Base-by-base conservation (phyloP, 106 monocot genomes). In the Dendrobium catenatum region DNA sequence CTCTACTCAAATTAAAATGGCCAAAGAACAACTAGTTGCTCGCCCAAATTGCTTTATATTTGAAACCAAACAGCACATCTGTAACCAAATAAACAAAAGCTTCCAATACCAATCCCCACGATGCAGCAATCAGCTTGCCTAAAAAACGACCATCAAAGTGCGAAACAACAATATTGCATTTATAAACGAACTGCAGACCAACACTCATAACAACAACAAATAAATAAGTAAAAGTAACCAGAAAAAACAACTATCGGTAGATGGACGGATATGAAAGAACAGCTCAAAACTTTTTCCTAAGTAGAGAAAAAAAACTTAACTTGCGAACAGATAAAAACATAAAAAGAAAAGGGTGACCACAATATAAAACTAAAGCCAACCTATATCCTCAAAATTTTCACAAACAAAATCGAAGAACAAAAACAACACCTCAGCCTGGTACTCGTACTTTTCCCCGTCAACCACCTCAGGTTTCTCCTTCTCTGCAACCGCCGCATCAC, bases 401-500 rank as follows among this genome's bases (percentile, higher is more conserved):
- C 70, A 70, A 37, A 70, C 7, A 27, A 70, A 15, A 70, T 31
- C 37, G 9, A 70, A 37, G 27, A 70, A 33, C 43, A 42, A 42
- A 42, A 15, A 10, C 29, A 81, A 27, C 68, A 98, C 94, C 98
- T 98, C 98, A 4, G 94, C 97, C 84, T 94, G 97, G 86, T 97
- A 97, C 84, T 97, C 97, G 37, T 87, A 97, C 87, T 92, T 97
- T 89, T 97, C 97, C 4, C 84, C 97, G 8, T 82, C 74, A 55
- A 86, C 77, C 82, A 89, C 91, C 18, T 84, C 85, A 29, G 66
- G 84, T 31, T 81, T 85, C 27, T 87, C 89, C 86, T 94, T 91
- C 86, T 93, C 98, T 9, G 89, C 95, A 17, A 93, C 89, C 11
- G 87, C 98, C 5, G 91, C 89, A 9, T 94, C 94, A 72, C 98